Evolutionary conservation across 768 basidiomycete genomes (phyloP).

Genomic region (Agrocybe praecox): DNA sequence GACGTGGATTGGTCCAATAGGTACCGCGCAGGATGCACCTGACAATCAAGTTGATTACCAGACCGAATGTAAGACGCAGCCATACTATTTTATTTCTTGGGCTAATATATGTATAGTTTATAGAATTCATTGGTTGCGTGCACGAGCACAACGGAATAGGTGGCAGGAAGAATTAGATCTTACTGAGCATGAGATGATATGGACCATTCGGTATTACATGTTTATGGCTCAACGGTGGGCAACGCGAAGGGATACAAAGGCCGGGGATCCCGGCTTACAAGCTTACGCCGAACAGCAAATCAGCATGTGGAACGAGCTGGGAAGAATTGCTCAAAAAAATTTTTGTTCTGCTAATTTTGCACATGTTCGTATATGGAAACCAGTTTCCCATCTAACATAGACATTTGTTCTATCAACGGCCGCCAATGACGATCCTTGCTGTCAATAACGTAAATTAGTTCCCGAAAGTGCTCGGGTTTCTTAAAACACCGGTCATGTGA

Average conservation of each 20-base stretch:
- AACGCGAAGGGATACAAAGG: background rate
- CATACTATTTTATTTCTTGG: background rate
- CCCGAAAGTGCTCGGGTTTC: too few relatives aligned
- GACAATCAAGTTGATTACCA: background rate
- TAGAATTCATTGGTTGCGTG: conserved; percentile 11
- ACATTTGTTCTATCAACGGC: background rate
- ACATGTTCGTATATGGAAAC: background rate
- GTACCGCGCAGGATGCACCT: background rate
- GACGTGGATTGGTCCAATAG: background rate
- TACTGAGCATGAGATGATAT: conserved; percentile 8
- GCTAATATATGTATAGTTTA: conserved; percentile 2
- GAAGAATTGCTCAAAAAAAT: background rate
- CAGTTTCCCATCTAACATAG: background rate
- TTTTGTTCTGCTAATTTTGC: background rate
- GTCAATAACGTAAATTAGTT: too few relatives aligned
- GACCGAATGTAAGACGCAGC: background rate
- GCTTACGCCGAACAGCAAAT: conserved; percentile 5
- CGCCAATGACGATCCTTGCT: too few relatives aligned
- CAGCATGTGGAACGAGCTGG: conserved; percentile 7
- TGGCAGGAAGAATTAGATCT: conserved; percentile 9
- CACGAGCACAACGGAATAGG: conserved; percentile 2
- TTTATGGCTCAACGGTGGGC: background rate
- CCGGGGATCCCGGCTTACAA: background rate
- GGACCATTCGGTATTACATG: conserved; percentile 1
- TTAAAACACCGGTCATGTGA: too few relatives aligned